Evolutionary conservation across 495 filamentous ascomycete species (phyloP), one percentile per base, ranked within the genome.

Genomic region (Cetradonia linearis): DNA sequence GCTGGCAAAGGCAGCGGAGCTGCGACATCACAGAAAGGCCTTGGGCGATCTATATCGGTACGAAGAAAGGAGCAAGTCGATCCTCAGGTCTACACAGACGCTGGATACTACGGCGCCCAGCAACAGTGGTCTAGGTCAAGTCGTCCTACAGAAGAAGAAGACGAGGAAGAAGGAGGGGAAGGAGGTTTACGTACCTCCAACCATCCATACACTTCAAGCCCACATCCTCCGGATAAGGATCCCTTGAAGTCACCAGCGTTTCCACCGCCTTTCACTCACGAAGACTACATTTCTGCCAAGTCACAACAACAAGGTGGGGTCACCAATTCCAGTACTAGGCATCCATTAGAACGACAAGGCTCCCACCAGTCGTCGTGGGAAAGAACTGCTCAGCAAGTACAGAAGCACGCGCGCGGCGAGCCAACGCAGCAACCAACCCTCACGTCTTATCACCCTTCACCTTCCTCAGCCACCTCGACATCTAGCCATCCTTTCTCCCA

Each of bases 21-120:
- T 44, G 49, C 30, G 18, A 36, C n/a, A 54, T 54, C 50, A 36
- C 50, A 59, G 49, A 62, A 65, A 40, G 42, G 42, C 3, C 49
- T 68, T 56, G 66, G 65, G 47, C 62, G 66, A 47, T 63, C 59
- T 25, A 64, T 64, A 63, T 68, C 66, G 2, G 62, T 68, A 38
- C 59, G 66, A 36, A 64, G 56, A 30, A 64, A 66, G 50, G 52
- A 60, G 31, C 44, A 59, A 33, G 31, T 46, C 30, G 46, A 58
- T 31, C 58, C 61, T 28, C 55, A 64, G 28, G 49, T 47, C 5
- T 47, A 62, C 44, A 33, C 38, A 3, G 49, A 60, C 47, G 13
- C 46, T 11, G 54, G 33, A 31, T 18, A 59, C 23, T 59, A 56
- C 16, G 56, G 50, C n/a, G 44, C 38, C 8, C 66, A 64, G 56